Percentiles rank a stretch among this genome's conserved stretches.
These are phyloP conservation scores for Raphanus hybrid DNA, from an alignment of 441 rosid species.

Conservation along the genomic window DNA sequence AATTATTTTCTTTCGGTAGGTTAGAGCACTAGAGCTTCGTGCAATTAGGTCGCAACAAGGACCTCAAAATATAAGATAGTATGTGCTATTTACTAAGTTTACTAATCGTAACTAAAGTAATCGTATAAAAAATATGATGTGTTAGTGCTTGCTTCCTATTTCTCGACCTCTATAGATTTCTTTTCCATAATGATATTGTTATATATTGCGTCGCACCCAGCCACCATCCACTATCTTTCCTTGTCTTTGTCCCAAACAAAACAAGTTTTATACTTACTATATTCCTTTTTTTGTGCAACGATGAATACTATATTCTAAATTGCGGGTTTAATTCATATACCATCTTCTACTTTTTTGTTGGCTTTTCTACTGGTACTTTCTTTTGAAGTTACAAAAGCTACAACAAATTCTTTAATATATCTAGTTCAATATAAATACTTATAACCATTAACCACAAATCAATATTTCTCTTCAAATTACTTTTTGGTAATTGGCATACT, in stretches of 20 bases:
- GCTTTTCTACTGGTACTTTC: not conserved
- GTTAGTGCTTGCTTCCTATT: conserved; percentile 26
- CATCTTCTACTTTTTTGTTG: conserved; percentile 1
- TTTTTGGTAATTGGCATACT: not conserved
- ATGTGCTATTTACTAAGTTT: not conserved
- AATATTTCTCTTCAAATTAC: not conserved
- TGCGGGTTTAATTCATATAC: not conserved
- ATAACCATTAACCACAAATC: not conserved
- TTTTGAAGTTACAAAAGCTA: not conserved
- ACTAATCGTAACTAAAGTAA: not conserved
- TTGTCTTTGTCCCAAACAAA: conserved; percentile 9
- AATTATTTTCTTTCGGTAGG: too few species aligned
- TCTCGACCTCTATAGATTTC: conserved; percentile 19
- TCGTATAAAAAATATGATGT: not conserved
- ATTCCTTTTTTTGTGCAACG: too few species aligned
- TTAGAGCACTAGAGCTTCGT: too few species aligned
- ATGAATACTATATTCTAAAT: not conserved
- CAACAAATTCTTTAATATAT: not conserved
- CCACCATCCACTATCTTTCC: conserved; percentile 15
- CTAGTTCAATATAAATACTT: not conserved
- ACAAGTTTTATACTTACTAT: not conserved
- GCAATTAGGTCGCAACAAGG: too few species aligned
- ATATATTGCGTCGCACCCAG: conserved; percentile 33
- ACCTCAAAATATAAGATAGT: too few species aligned
- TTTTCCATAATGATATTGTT: conserved; percentile 24